Percentiles rank a stretch among this genome's conserved stretches.
phyloP scores from a whole-genome alignment of 306 rosid species.

The Cucurbita maxima region DNA sequence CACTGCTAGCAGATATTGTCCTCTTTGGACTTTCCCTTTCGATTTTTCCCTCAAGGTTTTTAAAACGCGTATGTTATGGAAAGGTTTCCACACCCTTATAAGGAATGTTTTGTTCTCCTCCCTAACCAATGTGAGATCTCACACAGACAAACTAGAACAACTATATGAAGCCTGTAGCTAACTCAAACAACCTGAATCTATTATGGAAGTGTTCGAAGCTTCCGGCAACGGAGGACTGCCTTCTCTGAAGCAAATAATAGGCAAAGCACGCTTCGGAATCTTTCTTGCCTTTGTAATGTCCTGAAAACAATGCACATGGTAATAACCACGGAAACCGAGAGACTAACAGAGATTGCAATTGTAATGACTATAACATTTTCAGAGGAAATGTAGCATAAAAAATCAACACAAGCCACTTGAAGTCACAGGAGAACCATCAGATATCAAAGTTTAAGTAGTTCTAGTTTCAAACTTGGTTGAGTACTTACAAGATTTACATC shows the following conservation, averaged over 20 bases:
- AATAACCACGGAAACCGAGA: conserved; percentile 3
- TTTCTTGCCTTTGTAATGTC: conserved; percentile 31
- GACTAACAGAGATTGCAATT: neutral
- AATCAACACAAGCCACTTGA: conserved; percentile 1
- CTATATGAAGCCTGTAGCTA: neutral
- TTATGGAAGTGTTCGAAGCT: conserved; percentile 39
- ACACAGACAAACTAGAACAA: neutral
- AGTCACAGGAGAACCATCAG: neutral
- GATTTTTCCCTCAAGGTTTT: too few species aligned
- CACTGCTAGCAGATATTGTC: too few species aligned
- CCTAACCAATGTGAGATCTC: too few species aligned
- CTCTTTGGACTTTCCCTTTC: too few species aligned
- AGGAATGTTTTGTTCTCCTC: too few species aligned
- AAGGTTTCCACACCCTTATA: too few species aligned
- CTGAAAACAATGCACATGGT: conserved; percentile 29
- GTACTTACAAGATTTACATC: conserved; percentile 73
- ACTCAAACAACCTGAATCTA: conserved; percentile 40
- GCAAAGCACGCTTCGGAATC: conserved; percentile 38
- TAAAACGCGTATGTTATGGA: too few species aligned
- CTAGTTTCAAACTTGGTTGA: neutral
- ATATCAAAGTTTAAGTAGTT: neutral
- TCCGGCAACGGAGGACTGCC: conserved; percentile 90
- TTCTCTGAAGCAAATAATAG: conserved; percentile 70
- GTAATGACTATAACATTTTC: neutral
- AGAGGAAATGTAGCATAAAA: neutral